A percentile compares a stretch with the other conserved stretches of the same genome.
These are phyloP conservation scores for Alternaria sp. DNA, from an alignment of 2,329 filamentous ascomycete genomes.

Conservation along the genomic window DNA sequence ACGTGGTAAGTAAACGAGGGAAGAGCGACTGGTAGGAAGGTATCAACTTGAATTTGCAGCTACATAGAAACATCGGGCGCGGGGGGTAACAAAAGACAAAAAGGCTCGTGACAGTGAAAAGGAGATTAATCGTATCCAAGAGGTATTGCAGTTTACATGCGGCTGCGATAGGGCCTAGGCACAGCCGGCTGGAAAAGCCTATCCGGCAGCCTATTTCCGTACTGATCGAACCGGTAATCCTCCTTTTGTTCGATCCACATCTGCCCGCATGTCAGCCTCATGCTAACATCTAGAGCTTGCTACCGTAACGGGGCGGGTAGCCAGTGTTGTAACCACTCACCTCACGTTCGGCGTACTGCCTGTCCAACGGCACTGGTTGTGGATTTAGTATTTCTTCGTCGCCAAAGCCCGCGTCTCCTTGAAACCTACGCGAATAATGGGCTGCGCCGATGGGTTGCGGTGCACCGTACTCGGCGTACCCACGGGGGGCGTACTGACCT, in stretches of 20 bases:
- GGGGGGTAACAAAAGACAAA: conserved; percentile 14
- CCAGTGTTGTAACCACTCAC: conserved; percentile 32
- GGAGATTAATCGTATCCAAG: conserved; percentile 15
- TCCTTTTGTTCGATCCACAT: conserved; percentile 50
- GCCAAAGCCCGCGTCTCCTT: conserved; percentile 48
- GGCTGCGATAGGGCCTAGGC: conserved; percentile 36
- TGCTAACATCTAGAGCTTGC: conserved; percentile 19
- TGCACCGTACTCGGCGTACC: conserved; percentile 44
- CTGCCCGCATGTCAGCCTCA: conserved; percentile 26
- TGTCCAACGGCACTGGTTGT: conserved; percentile 46
- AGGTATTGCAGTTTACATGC: conserved; percentile 32
- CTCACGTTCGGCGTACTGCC: conserved; percentile 42
- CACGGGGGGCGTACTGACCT: conserved; percentile 29
- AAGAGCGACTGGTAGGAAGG: not conserved
- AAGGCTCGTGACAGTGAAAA: conserved; percentile 17
- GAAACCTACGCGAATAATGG: conserved; percentile 44
- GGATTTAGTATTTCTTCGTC: conserved; percentile 49
- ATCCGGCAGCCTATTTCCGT: conserved; percentile 47
- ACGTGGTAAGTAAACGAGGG: not conserved
- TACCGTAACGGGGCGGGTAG: conserved; percentile 19
- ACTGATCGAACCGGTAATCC: conserved; percentile 47
- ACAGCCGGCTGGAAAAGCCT: conserved; percentile 35
- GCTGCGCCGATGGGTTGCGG: conserved; percentile 41
- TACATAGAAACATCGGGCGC: conserved; percentile 16
- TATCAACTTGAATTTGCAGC: conserved; percentile 22